phyloP scores from a whole-genome alignment of 345 rosid genomes.

The Rhodomyrtus tomentosa region DNA sequence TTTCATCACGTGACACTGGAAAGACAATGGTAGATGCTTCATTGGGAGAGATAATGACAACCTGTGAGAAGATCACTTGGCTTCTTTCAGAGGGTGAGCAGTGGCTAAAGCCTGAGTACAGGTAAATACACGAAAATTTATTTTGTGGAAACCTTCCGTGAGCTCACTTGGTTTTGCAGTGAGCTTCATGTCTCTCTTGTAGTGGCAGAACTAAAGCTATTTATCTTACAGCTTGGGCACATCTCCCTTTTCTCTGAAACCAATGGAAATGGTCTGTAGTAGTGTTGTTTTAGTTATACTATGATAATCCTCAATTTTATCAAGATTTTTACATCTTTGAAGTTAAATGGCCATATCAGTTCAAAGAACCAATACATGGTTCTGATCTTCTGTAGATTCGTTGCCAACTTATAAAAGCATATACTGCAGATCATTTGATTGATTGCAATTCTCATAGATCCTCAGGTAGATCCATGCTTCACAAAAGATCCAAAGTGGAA shows the following conservation, averaged over 20 bases:
- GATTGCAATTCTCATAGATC: slow-evolving; percentile 33
- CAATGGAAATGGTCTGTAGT: neutral
- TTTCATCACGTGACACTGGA: slow-evolving; percentile 96
- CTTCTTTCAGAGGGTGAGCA: slow-evolving; percentile 96
- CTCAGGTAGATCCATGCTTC: slow-evolving; percentile 95
- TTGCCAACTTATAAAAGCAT: neutral
- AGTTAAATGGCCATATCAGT: neutral
- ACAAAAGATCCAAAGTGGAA: slow-evolving; percentile 86
- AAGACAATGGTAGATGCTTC: slow-evolving; percentile 99
- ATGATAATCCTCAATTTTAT: neutral
- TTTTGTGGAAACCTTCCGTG: neutral
- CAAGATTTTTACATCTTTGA: neutral
- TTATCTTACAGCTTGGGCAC: neutral
- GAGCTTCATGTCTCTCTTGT: neutral
- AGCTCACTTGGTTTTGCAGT: neutral
- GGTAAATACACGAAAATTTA: slow-evolving; percentile 23
- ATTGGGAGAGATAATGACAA: slow-evolving; percentile 96
- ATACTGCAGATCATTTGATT: neutral
- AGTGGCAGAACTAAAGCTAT: neutral
- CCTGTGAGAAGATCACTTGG: slow-evolving; percentile 99
- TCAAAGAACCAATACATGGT: neutral
- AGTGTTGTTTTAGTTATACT: neutral
- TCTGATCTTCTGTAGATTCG: neutral
- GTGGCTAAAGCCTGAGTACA: slow-evolving; percentile 90
- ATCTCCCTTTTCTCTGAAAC: neutral